Evolutionary conservation across 345 rosid species (phyloP), one percentile per base, ranked within the genome.

Genomic region (Euphorbia peplus): DNA sequence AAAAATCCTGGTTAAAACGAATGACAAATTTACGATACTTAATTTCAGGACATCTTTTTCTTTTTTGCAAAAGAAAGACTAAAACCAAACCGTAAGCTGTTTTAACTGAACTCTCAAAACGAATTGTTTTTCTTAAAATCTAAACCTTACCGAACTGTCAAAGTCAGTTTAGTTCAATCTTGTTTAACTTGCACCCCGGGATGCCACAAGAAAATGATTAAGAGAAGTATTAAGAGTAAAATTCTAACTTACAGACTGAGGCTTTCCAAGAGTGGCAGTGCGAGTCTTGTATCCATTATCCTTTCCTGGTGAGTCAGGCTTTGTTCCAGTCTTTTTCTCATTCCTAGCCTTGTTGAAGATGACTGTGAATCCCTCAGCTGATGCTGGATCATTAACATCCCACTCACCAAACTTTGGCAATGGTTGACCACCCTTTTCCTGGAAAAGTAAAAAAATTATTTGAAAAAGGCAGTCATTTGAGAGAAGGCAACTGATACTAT

Each of bases 201-300:
- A 53, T 19, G 4, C 57, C 11, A 53, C 55, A 30, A 69, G 64
- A 19, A 39, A 58, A 51, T 37, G 44, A 8, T 35, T 19, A 48
- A 66, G 26, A 57, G 41, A 37, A 35, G 66, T 21, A 21, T 24
- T 53, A 7, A 7, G 19, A 3, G 13, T 53, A 21, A 53, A 21
- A 5, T 52, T 28, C 51, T 42, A 26, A 78, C 93, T 86, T 80
- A 88, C 93, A 69, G 90, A 44, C 35, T 75, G 87, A 52, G 93
- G 87, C 76, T 84, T 86, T 64, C 79, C 90, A 72, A 82, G 83
- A 72, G 61, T 79, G 58, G 70, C 59, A 66, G 63, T 74, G 13
- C 73, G 76, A 8, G 71, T 63, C 82, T 81, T 84, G 70, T 29
- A 67, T 15, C 66, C 71, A 51, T 70, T 74, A 61, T 80, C 77